Conservation (phyloP, 2,329 filamentous ascomycete genomes). For the Aspergillus fumigatus region DNA sequence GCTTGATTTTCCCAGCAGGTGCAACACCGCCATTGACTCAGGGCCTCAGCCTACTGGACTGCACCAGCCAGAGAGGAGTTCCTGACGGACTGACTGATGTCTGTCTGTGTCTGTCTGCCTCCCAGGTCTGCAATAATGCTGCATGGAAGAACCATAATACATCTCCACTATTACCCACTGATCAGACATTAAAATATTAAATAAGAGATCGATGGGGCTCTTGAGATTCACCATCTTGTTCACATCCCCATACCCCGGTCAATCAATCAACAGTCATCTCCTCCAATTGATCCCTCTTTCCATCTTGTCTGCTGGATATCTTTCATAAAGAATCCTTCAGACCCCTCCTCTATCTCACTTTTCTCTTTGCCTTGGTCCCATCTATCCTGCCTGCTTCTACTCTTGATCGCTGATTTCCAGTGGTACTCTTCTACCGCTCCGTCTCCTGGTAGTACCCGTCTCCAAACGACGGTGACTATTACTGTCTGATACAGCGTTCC, state of each 20-base stretch:
- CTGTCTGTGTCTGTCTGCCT: not conserved
- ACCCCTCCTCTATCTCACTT: conserved; percentile 14
- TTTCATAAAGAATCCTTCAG: conserved; percentile 10
- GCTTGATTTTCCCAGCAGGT: not conserved
- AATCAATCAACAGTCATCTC: not conserved
- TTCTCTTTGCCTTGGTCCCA: conserved; percentile 5
- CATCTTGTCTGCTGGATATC: conserved; percentile 11
- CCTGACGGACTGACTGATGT: not conserved
- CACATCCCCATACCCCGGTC: not conserved
- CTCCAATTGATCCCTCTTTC: conserved; percentile 4
- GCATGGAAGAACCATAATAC: not conserved
- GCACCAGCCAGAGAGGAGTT: conserved; percentile 3
- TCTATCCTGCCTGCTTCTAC: conserved; percentile 5
- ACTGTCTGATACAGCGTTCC: not conserved
- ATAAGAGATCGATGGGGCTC: not conserved
- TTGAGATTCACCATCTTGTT: not conserved
- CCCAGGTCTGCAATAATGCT: not conserved
- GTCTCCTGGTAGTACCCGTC: not conserved
- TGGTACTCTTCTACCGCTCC: not conserved
- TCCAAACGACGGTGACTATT: not conserved
- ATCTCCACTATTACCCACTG: conserved; percentile 6
- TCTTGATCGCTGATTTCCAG: conserved; percentile 6
- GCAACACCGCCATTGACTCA: conserved; percentile 7
- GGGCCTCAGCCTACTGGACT: conserved; percentile 20
- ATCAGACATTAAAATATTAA: not conserved